Evolutionary conservation across 768 basidiomycete genomes (phyloP), one percentile per base, ranked within the genome.

Genomic region (Russula abietina): DNA sequence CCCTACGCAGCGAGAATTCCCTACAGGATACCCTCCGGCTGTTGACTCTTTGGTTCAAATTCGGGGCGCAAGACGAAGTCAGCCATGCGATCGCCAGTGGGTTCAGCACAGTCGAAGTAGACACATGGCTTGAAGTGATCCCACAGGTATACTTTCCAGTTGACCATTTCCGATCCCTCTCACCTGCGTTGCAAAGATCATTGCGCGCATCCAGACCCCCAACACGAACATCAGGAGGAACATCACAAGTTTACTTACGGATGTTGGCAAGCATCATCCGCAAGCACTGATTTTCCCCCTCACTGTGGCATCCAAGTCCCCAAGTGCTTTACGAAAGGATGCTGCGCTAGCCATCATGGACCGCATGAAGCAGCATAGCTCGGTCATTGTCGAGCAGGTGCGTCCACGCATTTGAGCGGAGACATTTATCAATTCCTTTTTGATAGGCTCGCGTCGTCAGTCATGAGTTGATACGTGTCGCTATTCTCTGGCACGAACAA

Each of bases 101-200:
- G 0, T 93, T 97, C 74, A 83, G 85, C 2, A 85, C 84, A 43
- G 93, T 99, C 41, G 93, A 91, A 71, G 87, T 99, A 56, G 94
- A 99, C 71, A 98, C 95, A 0, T 99, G 97, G 97, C 80, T 99
- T 43, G 94, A 98, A 70, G 97, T 99, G 67, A 93, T 98, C 59
- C 97, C 97, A 52, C 96, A 98, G 83, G 95, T 93, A 73, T 60
- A 76, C 61, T 28, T 2, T 38, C 22, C 8, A 30, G 5, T 28
- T 11, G 30, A 4, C 16, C 54, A 17, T 9, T 28, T 28, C 14
- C 26, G 46, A 48, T n/a, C 49, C 19, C 32, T 30, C 22, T 55
- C 56, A 60, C 28, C 61, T 46, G 49, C n/a, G 45, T 36, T 8
- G 28, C 63, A 43, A 62, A 98, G 93, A 96, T 99, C 66, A 98